Evolutionary conservation across 345 rosid species (phyloP).

Genomic region (Brassica cretica): DNA sequence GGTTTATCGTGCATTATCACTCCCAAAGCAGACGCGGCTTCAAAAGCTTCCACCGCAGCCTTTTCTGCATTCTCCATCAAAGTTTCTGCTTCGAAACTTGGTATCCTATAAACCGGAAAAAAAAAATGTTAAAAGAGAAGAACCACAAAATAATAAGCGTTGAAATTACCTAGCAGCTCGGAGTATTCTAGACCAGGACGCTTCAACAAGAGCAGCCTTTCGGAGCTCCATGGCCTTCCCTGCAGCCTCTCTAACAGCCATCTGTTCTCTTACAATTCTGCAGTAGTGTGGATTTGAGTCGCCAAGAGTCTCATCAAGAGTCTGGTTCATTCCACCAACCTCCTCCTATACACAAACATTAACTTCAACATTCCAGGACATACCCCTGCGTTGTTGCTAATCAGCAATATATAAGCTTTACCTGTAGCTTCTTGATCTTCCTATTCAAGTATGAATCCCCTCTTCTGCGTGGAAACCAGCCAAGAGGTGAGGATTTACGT

Average conservation of each 20-base stretch:
- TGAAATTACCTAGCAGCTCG: slow-evolving; percentile 74
- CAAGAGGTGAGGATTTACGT: slow-evolving; percentile 76
- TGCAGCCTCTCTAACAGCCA: slow-evolving; percentile 91
- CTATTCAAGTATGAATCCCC: slow-evolving; percentile 78
- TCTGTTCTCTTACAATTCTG: slow-evolving; percentile 82
- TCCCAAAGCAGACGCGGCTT: slow-evolving; percentile 83
- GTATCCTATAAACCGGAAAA: slow-evolving; percentile 52
- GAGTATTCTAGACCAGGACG: slow-evolving; percentile 93
- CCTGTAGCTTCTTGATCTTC: slow-evolving; percentile 94
- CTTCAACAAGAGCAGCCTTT: slow-evolving; percentile 89
- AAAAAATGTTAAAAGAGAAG: background rate
- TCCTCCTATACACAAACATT: slow-evolving; percentile 61
- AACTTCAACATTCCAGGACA: background rate
- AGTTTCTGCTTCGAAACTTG: slow-evolving; percentile 71
- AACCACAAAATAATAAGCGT: background rate
- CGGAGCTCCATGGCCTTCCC: slow-evolving; percentile 81
- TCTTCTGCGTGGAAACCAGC: slow-evolving; percentile 84
- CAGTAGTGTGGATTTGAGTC: slow-evolving; percentile 91
- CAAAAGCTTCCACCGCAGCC: slow-evolving; percentile 77
- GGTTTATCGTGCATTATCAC: slow-evolving; percentile 86
- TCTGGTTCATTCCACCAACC: slow-evolving; percentile 81
- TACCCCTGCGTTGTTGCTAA: background rate
- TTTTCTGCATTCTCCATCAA: slow-evolving; percentile 63
- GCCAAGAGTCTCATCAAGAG: slow-evolving; percentile 87
- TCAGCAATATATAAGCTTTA: slow-evolving; percentile 18